A percentile compares a stretch with the other conserved stretches of the same genome.
phyloP scores from a whole-genome alignment of 331 rosid genomes.

The Dryas integrifolia region DNA sequence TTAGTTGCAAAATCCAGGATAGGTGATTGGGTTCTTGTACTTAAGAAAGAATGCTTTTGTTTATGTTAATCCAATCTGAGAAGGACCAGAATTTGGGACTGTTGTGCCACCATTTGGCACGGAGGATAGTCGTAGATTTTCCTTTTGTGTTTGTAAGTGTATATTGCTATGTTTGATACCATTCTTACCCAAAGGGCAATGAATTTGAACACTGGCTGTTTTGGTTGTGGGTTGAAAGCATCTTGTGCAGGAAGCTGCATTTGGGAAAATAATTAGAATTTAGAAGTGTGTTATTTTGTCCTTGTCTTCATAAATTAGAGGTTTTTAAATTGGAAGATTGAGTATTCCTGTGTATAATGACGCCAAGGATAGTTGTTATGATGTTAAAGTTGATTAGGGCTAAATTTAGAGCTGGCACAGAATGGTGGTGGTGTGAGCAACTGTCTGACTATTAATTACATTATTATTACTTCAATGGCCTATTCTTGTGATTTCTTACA shows the following conservation, averaged over 20 bases:
- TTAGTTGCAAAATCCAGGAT: neutral
- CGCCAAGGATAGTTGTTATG: neutral
- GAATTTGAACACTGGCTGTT: neutral
- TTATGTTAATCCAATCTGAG: neutral
- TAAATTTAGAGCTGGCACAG: neutral
- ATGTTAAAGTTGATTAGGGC: neutral
- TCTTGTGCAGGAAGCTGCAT: neutral
- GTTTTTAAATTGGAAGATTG: neutral
- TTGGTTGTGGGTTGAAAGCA: slow-evolving; percentile 5
- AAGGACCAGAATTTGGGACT: neutral
- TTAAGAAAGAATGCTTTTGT: neutral
- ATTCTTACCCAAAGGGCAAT: neutral
- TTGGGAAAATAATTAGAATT: neutral
- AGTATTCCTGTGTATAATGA: neutral
- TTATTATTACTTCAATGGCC: neutral
- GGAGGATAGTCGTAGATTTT: neutral
- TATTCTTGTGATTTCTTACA: neutral
- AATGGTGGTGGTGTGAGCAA: neutral
- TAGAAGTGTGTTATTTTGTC: neutral
- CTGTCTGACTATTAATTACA: neutral
- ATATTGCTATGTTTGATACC: neutral
- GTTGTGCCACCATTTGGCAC: neutral
- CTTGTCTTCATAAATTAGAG: neutral
- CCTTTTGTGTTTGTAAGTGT: neutral
- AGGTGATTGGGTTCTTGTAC: neutral